Base-by-base conservation (phyloP, 768 basidiomycete species). In the Cubamyces lactineus region DNA sequence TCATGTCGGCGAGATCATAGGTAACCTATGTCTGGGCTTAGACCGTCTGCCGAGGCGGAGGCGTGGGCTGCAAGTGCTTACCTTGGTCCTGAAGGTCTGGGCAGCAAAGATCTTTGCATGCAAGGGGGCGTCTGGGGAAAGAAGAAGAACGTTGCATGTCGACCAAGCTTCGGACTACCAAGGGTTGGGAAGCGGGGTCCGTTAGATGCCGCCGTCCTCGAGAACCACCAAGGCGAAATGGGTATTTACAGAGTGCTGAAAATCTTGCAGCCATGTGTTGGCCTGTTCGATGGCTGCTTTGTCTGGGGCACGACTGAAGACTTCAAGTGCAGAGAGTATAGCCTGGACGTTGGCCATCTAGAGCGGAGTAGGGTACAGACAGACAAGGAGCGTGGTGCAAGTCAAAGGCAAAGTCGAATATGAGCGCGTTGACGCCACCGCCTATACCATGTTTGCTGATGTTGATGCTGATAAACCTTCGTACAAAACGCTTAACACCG, bases 171-270 rank as follows among this genome's bases (percentile, higher is more conserved):
- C 94, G 75, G 86, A 84, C 97, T 99, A 84, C 77, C 49, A 64
- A 80, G 81, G 81, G 76, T 60, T 57, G 63, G 79, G 78, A 79
- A 23, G 45, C 19, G 77, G 79, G 78, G 80, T 79, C 64, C 78
- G 85, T 90, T 81, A 89, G 87, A 88, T 80, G 81, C 76, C 80
- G 68, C 62, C 76, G 83, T 80, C 69, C 42, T 54, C 53, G 49
- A 80, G 76, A 81, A 82, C 79, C 72, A 67, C 83, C 85, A 77
- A 85, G 82, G 84, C 82, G 86, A 87, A 86, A 86, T 77, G 53
- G 80, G 79, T 81, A 91, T 86, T 90, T 88, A 98, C 96, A 81
- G 94, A 96, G 82, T 98, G 96, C 80, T 99, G 96, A 75, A 98
- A 99, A 76, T 96, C 94, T 79, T 95, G 91, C 65, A 99, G 88